A percentile compares a stretch with the other conserved stretches of the same genome.
These are phyloP conservation scores for Neonectria coccinea DNA, from an alignment of 2,329 filamentous ascomycete genomes.

Conservation along the genomic window DNA sequence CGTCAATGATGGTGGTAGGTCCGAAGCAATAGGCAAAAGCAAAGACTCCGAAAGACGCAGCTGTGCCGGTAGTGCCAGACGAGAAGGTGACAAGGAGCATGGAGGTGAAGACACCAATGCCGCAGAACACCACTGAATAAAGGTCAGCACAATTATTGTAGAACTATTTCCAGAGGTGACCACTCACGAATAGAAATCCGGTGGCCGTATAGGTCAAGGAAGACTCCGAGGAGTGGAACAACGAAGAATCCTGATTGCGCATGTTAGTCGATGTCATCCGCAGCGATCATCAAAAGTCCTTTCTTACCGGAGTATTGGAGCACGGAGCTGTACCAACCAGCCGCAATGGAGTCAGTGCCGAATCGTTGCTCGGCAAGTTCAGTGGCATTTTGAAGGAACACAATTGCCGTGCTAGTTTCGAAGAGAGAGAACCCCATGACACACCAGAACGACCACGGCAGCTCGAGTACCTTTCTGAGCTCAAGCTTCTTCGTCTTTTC, in stretches of 20 bases:
- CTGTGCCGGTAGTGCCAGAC: constrained; percentile 60
- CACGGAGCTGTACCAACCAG: constrained; percentile 69
- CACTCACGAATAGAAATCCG: constrained; percentile 60
- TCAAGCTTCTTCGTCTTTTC: constrained; percentile 70
- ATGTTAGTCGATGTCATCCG: neutral
- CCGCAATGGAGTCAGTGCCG: constrained; percentile 61
- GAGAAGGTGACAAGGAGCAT: constrained; percentile 67
- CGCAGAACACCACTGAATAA: constrained; percentile 57
- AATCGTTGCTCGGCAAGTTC: constrained; percentile 71
- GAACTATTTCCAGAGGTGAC: neutral
- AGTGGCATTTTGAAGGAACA: constrained; percentile 68
- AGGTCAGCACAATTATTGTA: neutral
- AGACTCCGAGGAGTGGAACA: constrained; percentile 65
- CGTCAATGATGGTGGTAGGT: constrained; percentile 68
- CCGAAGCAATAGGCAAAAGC: constrained; percentile 66
- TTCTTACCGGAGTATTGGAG: constrained; percentile 57
- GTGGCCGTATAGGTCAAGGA: constrained; percentile 66
- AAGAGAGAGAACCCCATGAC: constrained; percentile 67
- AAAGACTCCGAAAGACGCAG: constrained; percentile 68
- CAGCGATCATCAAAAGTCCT: neutral
- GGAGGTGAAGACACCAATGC: constrained; percentile 59
- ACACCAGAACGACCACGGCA: constrained; percentile 71
- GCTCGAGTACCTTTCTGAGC: constrained; percentile 61
- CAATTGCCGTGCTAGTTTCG: constrained; percentile 64
- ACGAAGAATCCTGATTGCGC: constrained; percentile 61